Base-by-base conservation (phyloP, 2,329 filamentous ascomycete species). In the Penicillium sp. region DNA sequence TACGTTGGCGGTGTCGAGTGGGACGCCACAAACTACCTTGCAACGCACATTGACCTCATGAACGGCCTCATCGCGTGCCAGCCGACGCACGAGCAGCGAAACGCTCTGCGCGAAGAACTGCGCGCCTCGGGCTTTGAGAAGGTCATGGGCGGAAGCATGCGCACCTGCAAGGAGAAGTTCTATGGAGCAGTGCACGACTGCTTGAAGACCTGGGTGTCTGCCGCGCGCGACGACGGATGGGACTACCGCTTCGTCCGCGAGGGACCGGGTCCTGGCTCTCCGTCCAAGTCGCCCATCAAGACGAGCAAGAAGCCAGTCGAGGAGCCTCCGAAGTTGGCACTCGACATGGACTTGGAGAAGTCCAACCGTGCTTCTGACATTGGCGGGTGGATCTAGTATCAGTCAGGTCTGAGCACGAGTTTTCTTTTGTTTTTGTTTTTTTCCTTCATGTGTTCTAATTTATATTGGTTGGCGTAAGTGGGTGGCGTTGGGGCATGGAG, bases 1-100 rank as follows among this genome's bases (percentile, higher is more conserved):
- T 97, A 97, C 68, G 92, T 97, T 43, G 94, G 94, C 49, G 93
- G 94, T 54, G 94, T 97, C 9, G 94, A 99, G 74, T 97, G 94
- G 94, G 94, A 97, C 69, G 94, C 94, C 2, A 97, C 94, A 9
- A 97, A 96, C 73, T 97, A 97, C 70, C 81, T 97, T 11, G 91
- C 93, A 18, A 90, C 89, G 0, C 93, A 99, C 67, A 81, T 99
- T 9, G 94, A 97, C 67, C 85, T 99, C 11, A 76, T 97, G 65
- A 99, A 97, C 67, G 93, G 91, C 28, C 84, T 97, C 56, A 77
- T 97, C 57, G 90, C 93, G 0, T 93, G 88, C 58, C 82, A 94
- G 0, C 87, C 90, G 0, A 87, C 86, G 0, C 65, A 70, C 1
- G 73, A 81, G 23, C 86, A 89, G 57, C 89, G 94, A 59, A 97